phyloP scores from a whole-genome alignment of 73 alveolate species.

The Tetrahymena elliotti region DNA sequence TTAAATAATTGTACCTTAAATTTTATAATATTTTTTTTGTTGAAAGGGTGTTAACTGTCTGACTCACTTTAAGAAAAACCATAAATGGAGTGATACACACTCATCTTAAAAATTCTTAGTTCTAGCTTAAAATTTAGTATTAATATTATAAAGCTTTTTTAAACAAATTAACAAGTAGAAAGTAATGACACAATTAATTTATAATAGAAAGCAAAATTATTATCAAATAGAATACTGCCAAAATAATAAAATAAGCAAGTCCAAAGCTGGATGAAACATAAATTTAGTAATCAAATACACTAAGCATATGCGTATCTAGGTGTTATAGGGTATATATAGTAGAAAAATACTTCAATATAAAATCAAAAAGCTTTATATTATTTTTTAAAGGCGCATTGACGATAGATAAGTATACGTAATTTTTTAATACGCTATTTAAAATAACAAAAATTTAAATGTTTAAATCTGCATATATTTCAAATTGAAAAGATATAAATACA shows the following conservation, averaged over 20 bases:
- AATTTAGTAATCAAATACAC: not conserved
- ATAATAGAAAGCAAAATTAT: not conserved
- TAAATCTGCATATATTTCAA: too few relatives aligned
- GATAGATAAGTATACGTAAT: not conserved
- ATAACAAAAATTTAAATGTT: not conserved
- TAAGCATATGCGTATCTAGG: not conserved
- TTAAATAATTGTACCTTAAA: not conserved
- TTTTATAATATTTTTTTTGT: not conserved
- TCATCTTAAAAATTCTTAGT: not conserved
- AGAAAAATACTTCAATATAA: not conserved
- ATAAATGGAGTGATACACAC: not conserved
- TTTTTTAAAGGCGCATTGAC: not conserved
- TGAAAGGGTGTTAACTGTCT: not conserved
- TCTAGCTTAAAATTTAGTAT: not conserved
- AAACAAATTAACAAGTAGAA: not conserved
- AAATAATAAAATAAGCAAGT: not conserved
- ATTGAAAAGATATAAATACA: too few relatives aligned
- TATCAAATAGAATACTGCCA: not conserved
- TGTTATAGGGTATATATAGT: not conserved
- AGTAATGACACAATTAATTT: not conserved
- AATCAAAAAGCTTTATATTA: not conserved
- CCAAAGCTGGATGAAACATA: not conserved
- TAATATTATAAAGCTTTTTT: not conserved
- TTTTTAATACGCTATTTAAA: not conserved
- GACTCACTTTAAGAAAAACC: not conserved